Evolutionary conservation across 2,329 filamentous ascomycete genomes (phyloP).

Genomic region (Fusarium luffae): DNA sequence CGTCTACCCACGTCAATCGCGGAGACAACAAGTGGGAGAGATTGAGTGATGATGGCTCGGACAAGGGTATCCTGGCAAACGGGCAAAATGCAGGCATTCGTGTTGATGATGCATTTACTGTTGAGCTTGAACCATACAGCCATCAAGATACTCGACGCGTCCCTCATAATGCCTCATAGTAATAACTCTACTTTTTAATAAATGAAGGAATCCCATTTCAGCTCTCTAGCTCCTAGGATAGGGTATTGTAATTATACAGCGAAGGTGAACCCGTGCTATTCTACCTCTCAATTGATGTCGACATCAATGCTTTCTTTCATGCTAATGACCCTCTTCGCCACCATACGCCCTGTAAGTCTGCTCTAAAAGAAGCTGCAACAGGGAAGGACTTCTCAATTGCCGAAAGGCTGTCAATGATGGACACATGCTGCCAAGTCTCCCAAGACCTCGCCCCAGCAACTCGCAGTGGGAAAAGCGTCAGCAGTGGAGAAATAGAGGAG

Average conservation of each 20-base stretch:
- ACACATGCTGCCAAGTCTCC: constrained; percentile 36
- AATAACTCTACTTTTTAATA: not conserved
- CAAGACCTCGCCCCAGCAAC: constrained; percentile 50
- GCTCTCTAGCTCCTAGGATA: too few species aligned
- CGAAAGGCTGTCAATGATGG: constrained; percentile 35
- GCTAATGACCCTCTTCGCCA: not conserved
- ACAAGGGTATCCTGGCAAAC: not conserved
- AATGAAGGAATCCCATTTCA: not conserved
- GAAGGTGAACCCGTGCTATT: rapidly evolving
- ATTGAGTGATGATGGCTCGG: not conserved
- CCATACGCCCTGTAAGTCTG: constrained; percentile 42
- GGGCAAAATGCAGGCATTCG: not conserved
- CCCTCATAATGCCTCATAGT: not conserved
- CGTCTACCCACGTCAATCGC: not conserved
- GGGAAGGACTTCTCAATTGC: constrained; percentile 41
- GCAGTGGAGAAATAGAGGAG: constrained; percentile 45
- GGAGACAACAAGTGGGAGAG: not conserved
- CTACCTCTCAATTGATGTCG: not conserved
- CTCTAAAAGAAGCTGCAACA: constrained; percentile 43
- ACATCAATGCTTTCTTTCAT: not conserved
- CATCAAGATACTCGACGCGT: not conserved
- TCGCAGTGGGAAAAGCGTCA: constrained; percentile 51
- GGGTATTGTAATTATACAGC: too few species aligned
- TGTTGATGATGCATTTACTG: not conserved
- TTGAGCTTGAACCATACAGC: constrained; percentile 2